A percentile compares a stretch with the other conserved stretches of the same genome.
Conservation (phyloP, 768 basidiomycete species). For the Amyloporia xantha region DNA sequence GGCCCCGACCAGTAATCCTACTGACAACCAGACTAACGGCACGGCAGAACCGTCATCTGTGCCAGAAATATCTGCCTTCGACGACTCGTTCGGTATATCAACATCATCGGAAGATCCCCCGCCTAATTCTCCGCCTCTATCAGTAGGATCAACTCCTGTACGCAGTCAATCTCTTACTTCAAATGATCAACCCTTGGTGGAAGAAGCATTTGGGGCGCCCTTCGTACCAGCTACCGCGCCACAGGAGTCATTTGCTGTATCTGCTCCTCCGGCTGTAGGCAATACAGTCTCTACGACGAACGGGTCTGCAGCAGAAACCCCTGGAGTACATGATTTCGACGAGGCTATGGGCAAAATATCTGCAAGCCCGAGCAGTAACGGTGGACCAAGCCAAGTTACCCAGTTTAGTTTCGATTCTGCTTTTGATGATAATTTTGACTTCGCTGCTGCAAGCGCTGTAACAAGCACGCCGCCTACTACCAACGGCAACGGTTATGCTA, state of each 20-base stretch:
- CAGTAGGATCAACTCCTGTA: constrained; percentile 14
- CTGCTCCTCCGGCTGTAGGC: constrained; percentile 9
- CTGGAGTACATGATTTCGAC: constrained; percentile 58
- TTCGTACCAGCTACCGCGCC: constrained; percentile 11
- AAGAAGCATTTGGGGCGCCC: constrained; percentile 11
- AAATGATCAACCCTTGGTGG: constrained; percentile 19
- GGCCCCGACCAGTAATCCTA: constrained; percentile 11
- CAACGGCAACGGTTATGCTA: constrained; percentile 14
- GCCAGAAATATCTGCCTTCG: constrained; percentile 34
- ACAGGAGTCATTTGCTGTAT: constrained; percentile 2
- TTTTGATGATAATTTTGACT: constrained; percentile 66
- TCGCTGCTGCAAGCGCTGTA: constrained; percentile 33
- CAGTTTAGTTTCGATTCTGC: constrained; percentile 59
- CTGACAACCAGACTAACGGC: constrained; percentile 6
- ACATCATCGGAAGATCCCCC: constrained; percentile 10
- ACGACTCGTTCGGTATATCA: constrained; percentile 48
- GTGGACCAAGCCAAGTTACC: constrained; percentile 27
- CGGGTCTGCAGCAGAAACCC: constrained; percentile 13
- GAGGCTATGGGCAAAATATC: constrained; percentile 59
- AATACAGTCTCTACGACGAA: constrained; percentile 10
- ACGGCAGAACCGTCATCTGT: constrained; percentile 15
- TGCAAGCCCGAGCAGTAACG: constrained; percentile 26
- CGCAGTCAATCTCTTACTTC: constrained; percentile 4
- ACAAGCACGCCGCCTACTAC: constrained; percentile 21
- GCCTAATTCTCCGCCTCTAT: constrained; percentile 10